Evolutionary conservation across 768 basidiomycete species (phyloP).

Genomic region (Hortiboletus campestris): DNA sequence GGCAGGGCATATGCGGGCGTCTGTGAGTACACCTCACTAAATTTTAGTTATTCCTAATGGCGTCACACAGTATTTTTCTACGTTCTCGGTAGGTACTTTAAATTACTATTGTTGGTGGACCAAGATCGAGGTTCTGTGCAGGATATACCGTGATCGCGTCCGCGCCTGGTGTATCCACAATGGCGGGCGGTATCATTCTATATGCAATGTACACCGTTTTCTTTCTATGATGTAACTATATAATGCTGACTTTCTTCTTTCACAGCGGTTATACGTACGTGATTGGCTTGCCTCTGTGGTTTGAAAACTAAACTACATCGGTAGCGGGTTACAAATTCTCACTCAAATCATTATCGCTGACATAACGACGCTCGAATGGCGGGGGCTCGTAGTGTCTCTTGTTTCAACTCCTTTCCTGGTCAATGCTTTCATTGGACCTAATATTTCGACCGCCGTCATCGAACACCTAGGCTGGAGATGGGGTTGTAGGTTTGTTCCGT

Average conservation of each 20-base stretch:
- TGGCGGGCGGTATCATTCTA: constrained; percentile 55
- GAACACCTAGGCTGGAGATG: constrained; percentile 60
- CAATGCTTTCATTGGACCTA: constrained; percentile 66
- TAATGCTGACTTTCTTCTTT: constrained; percentile 22
- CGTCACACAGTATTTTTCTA: constrained; percentile 50
- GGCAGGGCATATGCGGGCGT: constrained; percentile 60
- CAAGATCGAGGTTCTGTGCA: constrained; percentile 6
- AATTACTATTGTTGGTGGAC: not conserved
- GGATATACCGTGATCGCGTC: constrained; percentile 56
- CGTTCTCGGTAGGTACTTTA: constrained; percentile 47
- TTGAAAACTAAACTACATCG: not conserved
- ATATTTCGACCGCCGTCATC: constrained; percentile 47
- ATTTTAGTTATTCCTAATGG: not conserved
- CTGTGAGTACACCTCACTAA: constrained; percentile 38
- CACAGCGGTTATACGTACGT: constrained; percentile 60
- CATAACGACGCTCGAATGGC: constrained; percentile 56
- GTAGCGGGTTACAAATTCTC: constrained; percentile 58
- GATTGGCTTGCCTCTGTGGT: not conserved
- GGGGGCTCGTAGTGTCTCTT: constrained; percentile 49
- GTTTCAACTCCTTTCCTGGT: constrained; percentile 54
- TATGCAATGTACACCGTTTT: constrained; percentile 48
- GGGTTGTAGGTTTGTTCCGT: constrained; percentile 51
- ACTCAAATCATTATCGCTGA: constrained; percentile 65
- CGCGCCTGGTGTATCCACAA: constrained; percentile 40
- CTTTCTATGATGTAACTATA: not conserved